Conservation (phyloP, 139 green algal species). For the Chlamydomonas sphaeroides region DNA sequence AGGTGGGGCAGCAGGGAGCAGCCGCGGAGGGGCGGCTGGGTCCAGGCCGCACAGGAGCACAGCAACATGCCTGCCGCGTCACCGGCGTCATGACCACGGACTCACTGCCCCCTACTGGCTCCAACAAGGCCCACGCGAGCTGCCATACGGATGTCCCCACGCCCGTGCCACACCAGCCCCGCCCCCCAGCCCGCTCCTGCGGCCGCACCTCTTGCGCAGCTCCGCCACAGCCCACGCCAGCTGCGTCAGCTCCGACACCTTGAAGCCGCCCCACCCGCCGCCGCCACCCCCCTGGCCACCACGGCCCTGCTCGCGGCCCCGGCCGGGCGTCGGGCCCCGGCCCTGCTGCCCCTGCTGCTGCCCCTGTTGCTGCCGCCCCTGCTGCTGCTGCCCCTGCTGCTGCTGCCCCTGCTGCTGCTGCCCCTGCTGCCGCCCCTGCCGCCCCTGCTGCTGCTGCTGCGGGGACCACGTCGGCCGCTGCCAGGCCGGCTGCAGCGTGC, state of each 20-base stretch:
- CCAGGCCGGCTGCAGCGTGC: too few relatives aligned
- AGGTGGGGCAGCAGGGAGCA: not conserved
- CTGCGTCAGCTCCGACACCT: conserved; percentile 24
- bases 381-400: too few relatives aligned
- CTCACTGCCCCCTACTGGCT: too few relatives aligned
- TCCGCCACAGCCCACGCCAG: conserved; percentile 15
- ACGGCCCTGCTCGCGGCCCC: too few relatives aligned
- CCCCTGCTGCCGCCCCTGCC: not conserved
- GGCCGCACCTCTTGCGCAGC: not conserved
- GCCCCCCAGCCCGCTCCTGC: not conserved
- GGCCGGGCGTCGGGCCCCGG: too few relatives aligned
- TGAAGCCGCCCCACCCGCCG: not conserved
- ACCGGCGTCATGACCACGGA: too few relatives aligned
- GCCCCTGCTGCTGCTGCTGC: not conserved
- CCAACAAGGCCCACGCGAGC: not conserved
- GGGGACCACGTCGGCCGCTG: too few relatives aligned
- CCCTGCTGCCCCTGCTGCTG: not conserved
- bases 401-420: not conserved
- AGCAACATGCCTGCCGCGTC: too few relatives aligned
- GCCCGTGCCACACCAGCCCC: too few relatives aligned
- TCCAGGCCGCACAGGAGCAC: too few relatives aligned
- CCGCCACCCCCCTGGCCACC: too few relatives aligned
- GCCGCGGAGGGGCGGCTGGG: too few relatives aligned
- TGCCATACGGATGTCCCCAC: not conserved
- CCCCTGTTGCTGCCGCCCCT: not conserved